Evolutionary conservation across 2,329 filamentous ascomycete genomes (phyloP), one percentile per base, ranked within the genome.

Genomic region (Xenoacremonium recifei): DNA sequence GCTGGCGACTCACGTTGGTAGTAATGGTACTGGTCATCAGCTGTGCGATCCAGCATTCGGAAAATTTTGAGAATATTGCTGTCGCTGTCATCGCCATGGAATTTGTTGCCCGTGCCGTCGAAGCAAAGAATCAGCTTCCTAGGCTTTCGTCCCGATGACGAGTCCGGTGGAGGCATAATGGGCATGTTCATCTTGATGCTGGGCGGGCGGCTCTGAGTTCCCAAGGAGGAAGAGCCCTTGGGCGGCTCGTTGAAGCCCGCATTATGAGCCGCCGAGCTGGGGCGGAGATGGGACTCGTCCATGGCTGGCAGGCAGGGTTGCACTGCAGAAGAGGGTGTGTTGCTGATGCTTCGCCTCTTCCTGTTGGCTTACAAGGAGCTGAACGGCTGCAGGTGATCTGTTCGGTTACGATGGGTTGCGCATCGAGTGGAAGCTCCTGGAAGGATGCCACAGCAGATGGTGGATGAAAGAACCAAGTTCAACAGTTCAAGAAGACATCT

Each of bases 21-120:
- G 48, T 84, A 84, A 46, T 82, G 78, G 49, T 71, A 82, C 47
- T 87, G 82, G 42, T 81, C 75, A 17, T 70, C 69, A 0, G 79
- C 77, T 6, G 76, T 77, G 5, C 83, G 74, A 51, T 87, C 82
- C 2, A 87, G 66, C 73, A 85, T 85, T 27, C 82, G 75, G 50
- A 84, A 87, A 10, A 87, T 84, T 56, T 87, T 87, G 45, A 87
- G 65, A 52, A 87, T 82, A 40, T 82, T 82, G 58, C 76, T 81
- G 51, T 83, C 79, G 31, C 75, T 80, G 11, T 81, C 79, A 38
- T 82, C 77, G 9, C 80, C 79, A 32, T 77, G 72, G 45, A 83
- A 83, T 47, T 81, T 82, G 53, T 83, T 83, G 0, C 79, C 80
- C 0, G 80, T 83, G 5, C 80, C 80, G 38, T 83, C 80, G 40